phyloP scores from a whole-genome alignment of 2,329 filamentous ascomycete species.

The Sordariomycetes sp. region DNA sequence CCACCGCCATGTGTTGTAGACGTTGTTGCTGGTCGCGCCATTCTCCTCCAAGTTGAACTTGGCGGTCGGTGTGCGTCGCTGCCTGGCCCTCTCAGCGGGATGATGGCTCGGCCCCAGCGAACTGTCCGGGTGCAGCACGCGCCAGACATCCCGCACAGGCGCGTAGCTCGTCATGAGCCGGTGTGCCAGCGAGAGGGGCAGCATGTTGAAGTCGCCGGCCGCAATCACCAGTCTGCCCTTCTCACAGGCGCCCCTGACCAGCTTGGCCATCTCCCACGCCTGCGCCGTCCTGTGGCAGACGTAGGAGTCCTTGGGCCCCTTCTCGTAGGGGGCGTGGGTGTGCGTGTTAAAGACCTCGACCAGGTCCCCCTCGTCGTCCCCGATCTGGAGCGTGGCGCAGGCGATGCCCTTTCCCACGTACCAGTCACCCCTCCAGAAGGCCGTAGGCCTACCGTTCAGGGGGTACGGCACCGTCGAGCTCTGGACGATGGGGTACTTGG shows the following conservation, averaged over 20 bases:
- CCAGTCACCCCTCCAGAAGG: constrained; percentile 93
- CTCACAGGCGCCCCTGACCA: constrained; percentile 73
- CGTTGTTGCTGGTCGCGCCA: constrained; percentile 78
- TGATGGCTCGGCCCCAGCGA: constrained; percentile 68
- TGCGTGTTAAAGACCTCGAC: constrained; percentile 84
- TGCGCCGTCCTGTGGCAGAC: constrained; percentile 84
- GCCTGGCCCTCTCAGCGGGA: constrained; percentile 54
- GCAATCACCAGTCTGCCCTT: constrained; percentile 77
- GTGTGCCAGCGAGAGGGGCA: constrained; percentile 79
- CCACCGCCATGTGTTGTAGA: constrained; percentile 93
- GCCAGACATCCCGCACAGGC: constrained; percentile 77
- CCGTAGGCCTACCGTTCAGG: constrained; percentile 87
- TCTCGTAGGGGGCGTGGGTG: constrained; percentile 80
- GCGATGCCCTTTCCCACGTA: constrained; percentile 93
- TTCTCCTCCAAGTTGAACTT: constrained; percentile 71
- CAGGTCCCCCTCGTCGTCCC: constrained; percentile 53
- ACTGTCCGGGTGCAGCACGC: constrained; percentile 72
- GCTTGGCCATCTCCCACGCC: constrained; percentile 88
- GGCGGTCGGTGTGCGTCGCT: constrained; percentile 60
- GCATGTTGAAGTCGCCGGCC: constrained; percentile 93
- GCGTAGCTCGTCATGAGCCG: constrained; percentile 71
- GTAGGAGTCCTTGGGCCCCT: constrained; percentile 73
- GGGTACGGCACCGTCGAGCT: constrained; percentile 79
- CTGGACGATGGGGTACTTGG: constrained; percentile 86
- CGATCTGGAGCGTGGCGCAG: constrained; percentile 68